Percentiles rank a stretch among this genome's conserved stretches.
Conservation (phyloP, 208 protist genomes). For the Porcisia hertigi region DNA sequence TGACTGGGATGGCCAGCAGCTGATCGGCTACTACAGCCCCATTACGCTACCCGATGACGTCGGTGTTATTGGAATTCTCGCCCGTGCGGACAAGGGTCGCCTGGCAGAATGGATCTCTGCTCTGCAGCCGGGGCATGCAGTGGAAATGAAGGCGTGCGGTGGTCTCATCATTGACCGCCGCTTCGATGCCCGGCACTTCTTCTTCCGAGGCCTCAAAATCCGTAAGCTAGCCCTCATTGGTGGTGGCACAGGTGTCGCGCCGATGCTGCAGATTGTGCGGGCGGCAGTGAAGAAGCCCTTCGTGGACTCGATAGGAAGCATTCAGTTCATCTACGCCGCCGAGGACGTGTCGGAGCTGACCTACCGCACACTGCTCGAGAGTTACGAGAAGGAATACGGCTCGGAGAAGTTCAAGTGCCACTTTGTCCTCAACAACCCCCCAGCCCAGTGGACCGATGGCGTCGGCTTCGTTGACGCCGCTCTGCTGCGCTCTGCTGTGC, state of each 20-base stretch:
- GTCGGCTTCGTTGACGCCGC: constrained; percentile 63
- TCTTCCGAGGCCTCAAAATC: constrained; percentile 65
- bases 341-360: constrained; percentile 66
- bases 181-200: constrained; percentile 47
- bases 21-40: constrained; percentile 75
- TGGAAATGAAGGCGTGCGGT: constrained; percentile 81
- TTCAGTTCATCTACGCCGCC: constrained; percentile 73
- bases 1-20: constrained; percentile 49
- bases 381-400: constrained; percentile 48
- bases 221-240: constrained; percentile 69
- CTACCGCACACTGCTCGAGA: constrained; percentile 50
- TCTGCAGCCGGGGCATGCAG: constrained; percentile 65
- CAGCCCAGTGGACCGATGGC: constrained; percentile 62
- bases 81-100: constrained; percentile 52
- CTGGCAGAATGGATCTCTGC: constrained; percentile 62
- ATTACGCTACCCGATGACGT: constrained; percentile 73
- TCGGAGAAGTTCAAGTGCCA: constrained; percentile 57
- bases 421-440: constrained; percentile 73
- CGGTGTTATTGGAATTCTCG: constrained; percentile 68
- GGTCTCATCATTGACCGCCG: constrained; percentile 53
- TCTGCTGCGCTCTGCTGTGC: constrained; percentile 53
- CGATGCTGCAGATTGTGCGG: constrained; percentile 92
- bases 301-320: constrained; percentile 50
- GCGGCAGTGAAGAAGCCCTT: constrained; percentile 77
- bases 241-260: constrained; percentile 89